Base-by-base conservation (phyloP, 1,284 basidiomycete genomes). In the Tremellales sp. region DNA sequence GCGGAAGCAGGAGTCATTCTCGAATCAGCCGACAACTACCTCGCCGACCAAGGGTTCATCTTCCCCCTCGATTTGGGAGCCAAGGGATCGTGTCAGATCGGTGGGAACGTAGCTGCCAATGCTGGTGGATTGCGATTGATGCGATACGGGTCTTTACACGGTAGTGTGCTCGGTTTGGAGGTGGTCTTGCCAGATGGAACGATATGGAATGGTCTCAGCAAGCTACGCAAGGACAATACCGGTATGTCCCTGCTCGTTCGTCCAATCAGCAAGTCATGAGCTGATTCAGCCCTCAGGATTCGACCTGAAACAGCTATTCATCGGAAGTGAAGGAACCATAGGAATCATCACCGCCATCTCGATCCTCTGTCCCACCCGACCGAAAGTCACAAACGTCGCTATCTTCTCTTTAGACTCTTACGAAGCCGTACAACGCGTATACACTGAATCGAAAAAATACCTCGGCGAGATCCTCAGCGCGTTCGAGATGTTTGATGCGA, bases 31-130 rank as follows among this genome's bases (percentile, higher is more conserved):
- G 87, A 90, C 48, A 86, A 93, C 72, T 83, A 89, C 68, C 82
- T 98, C 43, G 84, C 84, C 3, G 86, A 89, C 8, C 80, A 92
- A 65, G 83, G 92, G 55, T 89, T 97, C 73, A 93, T 97, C 72
- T 93, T 98, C 84, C 96, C 96, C 3, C 82, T 98, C 39, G 96
- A 99, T 71, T 79, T 99, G 5, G 96, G 94, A 45, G 96, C 96
- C 19, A 99, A 99, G 78, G 96, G 96, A 66, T 94, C 89, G 81
- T 99, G 96, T 76, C 94, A 97, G 64, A 96, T 99, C 60, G 96
- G 96, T 47, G 96, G 96, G 29, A 98, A 98, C 69, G 82, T 98
- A 25, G 86, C 96, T 0, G 97, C 96, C 12, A 99, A 99, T 68
- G 96, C 96, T 25, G 96, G 96, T 39, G 96, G 96, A 21, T 80